Percentiles rank a stretch among this genome's conserved stretches.
These are phyloP conservation scores for Pseudonectria buxi DNA, from an alignment of 2,329 filamentous ascomycete species.

Conservation along the genomic window DNA sequence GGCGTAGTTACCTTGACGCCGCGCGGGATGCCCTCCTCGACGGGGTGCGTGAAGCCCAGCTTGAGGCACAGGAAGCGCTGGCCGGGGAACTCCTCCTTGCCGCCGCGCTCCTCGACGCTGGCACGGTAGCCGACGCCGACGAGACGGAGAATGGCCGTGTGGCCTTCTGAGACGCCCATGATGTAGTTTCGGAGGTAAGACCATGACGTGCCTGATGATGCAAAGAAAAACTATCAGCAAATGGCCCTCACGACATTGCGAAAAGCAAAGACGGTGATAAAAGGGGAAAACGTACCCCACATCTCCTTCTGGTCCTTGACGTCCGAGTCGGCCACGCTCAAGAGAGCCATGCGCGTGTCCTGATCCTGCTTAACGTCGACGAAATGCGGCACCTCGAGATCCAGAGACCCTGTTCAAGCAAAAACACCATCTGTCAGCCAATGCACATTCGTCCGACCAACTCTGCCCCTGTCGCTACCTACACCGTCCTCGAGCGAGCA, in stretches of 20 bases:
- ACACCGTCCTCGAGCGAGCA: background rate
- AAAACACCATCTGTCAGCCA: background rate
- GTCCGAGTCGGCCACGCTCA: slow-evolving; percentile 63
- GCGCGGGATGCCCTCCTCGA: slow-evolving; percentile 77
- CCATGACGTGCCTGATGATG: slow-evolving; percentile 68
- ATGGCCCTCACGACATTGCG: background rate
- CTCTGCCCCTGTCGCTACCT: background rate
- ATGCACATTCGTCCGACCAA: background rate
- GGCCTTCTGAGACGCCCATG: slow-evolving; percentile 90
- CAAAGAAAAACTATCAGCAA: slow-evolving; percentile 7
- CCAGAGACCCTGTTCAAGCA: slow-evolving; percentile 57
- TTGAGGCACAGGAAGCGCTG: slow-evolving; percentile 90
- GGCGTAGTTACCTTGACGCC: slow-evolving; percentile 84
- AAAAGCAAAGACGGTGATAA: background rate
- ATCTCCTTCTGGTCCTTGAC: slow-evolving; percentile 78
- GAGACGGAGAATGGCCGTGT: slow-evolving; percentile 84
- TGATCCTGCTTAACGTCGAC: slow-evolving; percentile 64
- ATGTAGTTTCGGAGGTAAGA: slow-evolving; percentile 87
- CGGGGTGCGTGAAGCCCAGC: slow-evolving; percentile 92
- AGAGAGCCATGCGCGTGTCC: slow-evolving; percentile 52
- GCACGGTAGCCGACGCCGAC: slow-evolving; percentile 96
- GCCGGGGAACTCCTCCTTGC: slow-evolving; percentile 67
- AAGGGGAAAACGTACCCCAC: slow-evolving; percentile 66
- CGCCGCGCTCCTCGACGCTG: slow-evolving; percentile 69
- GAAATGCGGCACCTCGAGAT: slow-evolving; percentile 72